Conservation (phyloP, 164 flowering plant species). For the Tetracentron sinense region DNA sequence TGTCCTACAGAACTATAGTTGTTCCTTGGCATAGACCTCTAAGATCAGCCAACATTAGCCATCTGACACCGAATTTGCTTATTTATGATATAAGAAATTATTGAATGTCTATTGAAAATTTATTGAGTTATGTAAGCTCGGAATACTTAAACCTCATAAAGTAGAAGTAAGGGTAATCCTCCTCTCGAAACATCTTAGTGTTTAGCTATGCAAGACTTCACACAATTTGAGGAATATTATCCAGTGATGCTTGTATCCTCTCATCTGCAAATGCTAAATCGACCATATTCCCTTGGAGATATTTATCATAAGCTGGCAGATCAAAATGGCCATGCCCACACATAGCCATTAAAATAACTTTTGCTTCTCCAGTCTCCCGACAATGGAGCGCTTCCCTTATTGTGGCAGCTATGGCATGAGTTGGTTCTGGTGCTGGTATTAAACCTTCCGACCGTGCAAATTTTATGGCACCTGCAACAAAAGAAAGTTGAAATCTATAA, state of each 20-base stretch:
- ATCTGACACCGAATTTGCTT: too few species aligned
- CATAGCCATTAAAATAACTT: constrained; percentile 90
- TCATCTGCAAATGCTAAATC: constrained; percentile 68
- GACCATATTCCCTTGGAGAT: constrained; percentile 71
- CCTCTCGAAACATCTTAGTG: too few species aligned
- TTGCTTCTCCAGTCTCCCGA: constrained; percentile 75
- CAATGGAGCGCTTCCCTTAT: constrained; percentile 88
- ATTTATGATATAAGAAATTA: too few species aligned
- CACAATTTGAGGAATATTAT: constrained; percentile 47
- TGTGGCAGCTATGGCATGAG: constrained; percentile 96
- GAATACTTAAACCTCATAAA: too few species aligned
- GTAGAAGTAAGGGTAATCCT: too few species aligned
- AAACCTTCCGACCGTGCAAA: constrained; percentile 88
- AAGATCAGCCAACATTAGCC: too few species aligned
- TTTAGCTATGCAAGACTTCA: background rate
- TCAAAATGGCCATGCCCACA: constrained; percentile 99
- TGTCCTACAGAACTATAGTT: too few species aligned
- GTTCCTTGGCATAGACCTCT: too few species aligned
- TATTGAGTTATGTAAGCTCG: too few species aligned
- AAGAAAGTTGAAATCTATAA: background rate
- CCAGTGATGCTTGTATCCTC: constrained; percentile 52
- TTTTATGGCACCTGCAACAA: constrained; percentile 70
- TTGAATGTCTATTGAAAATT: too few species aligned
- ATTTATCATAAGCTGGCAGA: constrained; percentile 84
- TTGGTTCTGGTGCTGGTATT: constrained; percentile 95